Evolutionary conservation across 1,284 basidiomycete genomes (phyloP), one percentile per base, ranked within the genome.

Genomic region (Marasmius oreades): DNA sequence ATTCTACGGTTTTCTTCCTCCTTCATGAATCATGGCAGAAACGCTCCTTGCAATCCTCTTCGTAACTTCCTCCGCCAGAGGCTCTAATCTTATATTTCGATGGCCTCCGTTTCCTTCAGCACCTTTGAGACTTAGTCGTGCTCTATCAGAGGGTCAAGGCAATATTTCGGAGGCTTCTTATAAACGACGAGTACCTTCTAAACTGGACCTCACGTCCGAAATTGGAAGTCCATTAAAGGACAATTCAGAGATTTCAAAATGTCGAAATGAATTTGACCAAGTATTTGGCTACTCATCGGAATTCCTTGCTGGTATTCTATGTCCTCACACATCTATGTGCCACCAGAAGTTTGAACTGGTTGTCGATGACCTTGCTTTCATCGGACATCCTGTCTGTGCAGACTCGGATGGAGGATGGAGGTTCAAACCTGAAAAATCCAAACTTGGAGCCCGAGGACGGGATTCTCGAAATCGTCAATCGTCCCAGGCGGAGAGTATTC

Each of bases 311-410:
- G 83, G 82, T 53, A 77, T 97, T 59, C 78, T 98, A 6, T 90
- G 88, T 58, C 94, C 95, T 0, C 83, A 87, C 45, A 74, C 77
- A 28, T 80, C 87, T 16, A 84, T 95, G 68, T 97, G 94, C 67
- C 93, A 98, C 70, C 92, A 94, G 68, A 93, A 93, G 67, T 98
- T 98, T 67, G 95, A 97, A 69, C 81, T 99, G 26, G 73, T 91
- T 45, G 88, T 98, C 20, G 95, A 98, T 66, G 90, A 95, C 64
- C 79, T 98, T n/a, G 91, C 87, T 1, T 98, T 98, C 68, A 80
- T 98, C 39, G 96, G 96, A 0, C 95, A 98, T 70, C 96, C 96
- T 0, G 93, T 98, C 1, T 90, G 88, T 64, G 82, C 85, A 10
- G 87, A 89, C 33, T 66, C 77, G n/a, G 87, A 90, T 62, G 90